Evolutionary conservation across 495 filamentous ascomycete species (phyloP).

Genomic region (Baudoinia panamericana): DNA sequence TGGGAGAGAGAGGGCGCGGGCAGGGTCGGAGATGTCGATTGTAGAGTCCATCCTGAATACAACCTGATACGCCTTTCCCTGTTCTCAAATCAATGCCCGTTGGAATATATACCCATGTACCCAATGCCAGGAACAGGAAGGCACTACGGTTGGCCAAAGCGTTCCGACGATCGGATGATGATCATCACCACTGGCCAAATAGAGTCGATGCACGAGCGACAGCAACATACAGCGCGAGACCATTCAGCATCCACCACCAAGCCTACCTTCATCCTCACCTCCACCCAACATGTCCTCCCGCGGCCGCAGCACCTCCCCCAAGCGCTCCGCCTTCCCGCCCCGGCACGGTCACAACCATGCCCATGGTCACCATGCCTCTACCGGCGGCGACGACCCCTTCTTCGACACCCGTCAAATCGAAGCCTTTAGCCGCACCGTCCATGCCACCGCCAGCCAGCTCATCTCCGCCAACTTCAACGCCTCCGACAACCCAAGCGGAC

Average conservation of each 20-base stretch:
- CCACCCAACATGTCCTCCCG: neutral
- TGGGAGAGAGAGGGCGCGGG: constrained; percentile 72
- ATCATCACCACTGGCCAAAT: too few species aligned
- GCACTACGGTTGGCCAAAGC: too few species aligned
- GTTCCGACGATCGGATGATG: too few species aligned
- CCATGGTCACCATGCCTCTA: neutral
- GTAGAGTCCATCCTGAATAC: constrained; percentile 71
- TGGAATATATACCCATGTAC: too few species aligned
- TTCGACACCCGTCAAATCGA: constrained; percentile 60
- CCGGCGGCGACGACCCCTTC: constrained; percentile 12
- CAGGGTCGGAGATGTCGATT: constrained; percentile 73
- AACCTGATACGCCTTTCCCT: too few species aligned
- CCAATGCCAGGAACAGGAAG: too few species aligned
- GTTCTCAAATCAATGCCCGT: too few species aligned
- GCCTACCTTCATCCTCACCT: too few species aligned
- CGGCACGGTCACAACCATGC: neutral
- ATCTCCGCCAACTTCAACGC: constrained; percentile 32
- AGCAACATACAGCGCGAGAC: too few species aligned
- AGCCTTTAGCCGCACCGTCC: constrained; percentile 88
- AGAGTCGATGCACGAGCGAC: too few species aligned
- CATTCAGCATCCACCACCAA: too few species aligned
- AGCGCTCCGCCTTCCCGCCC: constrained; percentile 2
- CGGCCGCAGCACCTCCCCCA: constrained; percentile 20
- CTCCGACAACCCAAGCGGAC: neutral
- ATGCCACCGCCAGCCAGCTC: constrained; percentile 80